Base-by-base conservation (phyloP, 495 filamentous ascomycete species). In the Penicillium cataractarum region DNA sequence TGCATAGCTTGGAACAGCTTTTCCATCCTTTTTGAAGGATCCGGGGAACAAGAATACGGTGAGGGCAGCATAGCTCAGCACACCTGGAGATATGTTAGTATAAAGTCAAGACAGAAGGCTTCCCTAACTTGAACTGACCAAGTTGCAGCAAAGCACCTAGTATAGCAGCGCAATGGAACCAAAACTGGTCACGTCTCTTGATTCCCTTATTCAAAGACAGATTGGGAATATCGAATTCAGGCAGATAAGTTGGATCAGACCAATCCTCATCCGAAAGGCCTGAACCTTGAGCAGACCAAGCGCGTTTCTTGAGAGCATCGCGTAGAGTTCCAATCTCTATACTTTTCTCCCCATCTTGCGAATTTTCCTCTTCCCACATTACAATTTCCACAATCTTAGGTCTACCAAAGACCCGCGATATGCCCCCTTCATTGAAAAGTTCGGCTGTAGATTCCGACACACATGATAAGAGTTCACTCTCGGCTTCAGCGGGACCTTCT, bases 191-290 rank as follows among this genome's bases (percentile, higher is more conserved):
- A 40, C 68, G 65, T 35, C 70, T 58, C 26, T 70, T 73, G 48
- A 80, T 80, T 0, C 80, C 78, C 59, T 81, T 77, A 33, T 82
- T 83, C 69, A 83, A 70, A 0, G 80, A 81, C 6, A 83, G 50
- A 63, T 83, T 83, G 0, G 80, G 79, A 19, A 77, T 73, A 59
- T 78, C 75, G 24, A 76, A 65, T 35, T 78, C 76, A 10, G 72
- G 68, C 1, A 70, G 32, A 17, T 55, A 40, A 35, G 6, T 48
- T 0, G 35, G 33, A n/a, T 62, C 42, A 21, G 10, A 31, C 8
- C 32, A 19, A n/a, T 60, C 60, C 49, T 57, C 33, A 4, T 17
- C 0, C 5, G 33, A 46, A 13, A 46, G n/a, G 7, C 27, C 55
- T 2, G 42, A 33, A 6, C 33, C 40, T 7, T 61, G 46, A 8